Evolutionary conservation across 805 yeast species (phyloP), one percentile per base, ranked within the genome.

Genomic region (Aciculoconidium aculeatum): DNA sequence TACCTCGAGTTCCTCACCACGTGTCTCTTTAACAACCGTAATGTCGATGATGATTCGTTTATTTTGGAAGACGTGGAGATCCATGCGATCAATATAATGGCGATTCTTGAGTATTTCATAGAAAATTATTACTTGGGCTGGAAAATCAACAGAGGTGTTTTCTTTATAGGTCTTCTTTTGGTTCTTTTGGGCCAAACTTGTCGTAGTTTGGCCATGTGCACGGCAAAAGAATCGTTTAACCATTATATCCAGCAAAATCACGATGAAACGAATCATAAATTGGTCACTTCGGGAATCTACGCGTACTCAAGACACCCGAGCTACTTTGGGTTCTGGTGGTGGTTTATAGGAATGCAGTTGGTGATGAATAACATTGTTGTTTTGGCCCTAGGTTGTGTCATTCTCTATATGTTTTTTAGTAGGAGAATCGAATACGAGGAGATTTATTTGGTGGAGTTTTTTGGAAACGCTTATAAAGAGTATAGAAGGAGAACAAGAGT

Each of bases 261-360:
- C 30, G 29, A 44, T 6, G 52, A 61, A 17, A 42, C 54, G 1
- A 70, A 70, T 31, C 98, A 92, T 51, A 55, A 41, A 7, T 62
- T 92, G 23, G 79, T 92, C 8, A 84, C 85, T 0, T 41, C 55
- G 7, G 97, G 96, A 0, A 59, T 90, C 3, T 92, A 90, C 53
- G 34, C 64, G 1, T 39, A 55, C 15, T 57, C 73, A 10, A 67
- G 98, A 37, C 98, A 92, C 52, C 98, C 98, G 5, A 79, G 94
- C 27, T 92, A 92, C 55, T 70, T 77, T 22, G 98, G 96, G 0
- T 92, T 82, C 52, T 88, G 77, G 48, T 77, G 86, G 74, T 92
- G 97, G 96, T 90, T 94, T 9, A 41, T 88, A 3, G 96, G 96
- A 0, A 67, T 86, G 1, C 95, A 90, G 50, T 14, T 92, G 25